A percentile compares a stretch with the other conserved stretches of the same genome.
Conservation (phyloP, 257 asterid genomes). For the Catharanthus roseus region DNA sequence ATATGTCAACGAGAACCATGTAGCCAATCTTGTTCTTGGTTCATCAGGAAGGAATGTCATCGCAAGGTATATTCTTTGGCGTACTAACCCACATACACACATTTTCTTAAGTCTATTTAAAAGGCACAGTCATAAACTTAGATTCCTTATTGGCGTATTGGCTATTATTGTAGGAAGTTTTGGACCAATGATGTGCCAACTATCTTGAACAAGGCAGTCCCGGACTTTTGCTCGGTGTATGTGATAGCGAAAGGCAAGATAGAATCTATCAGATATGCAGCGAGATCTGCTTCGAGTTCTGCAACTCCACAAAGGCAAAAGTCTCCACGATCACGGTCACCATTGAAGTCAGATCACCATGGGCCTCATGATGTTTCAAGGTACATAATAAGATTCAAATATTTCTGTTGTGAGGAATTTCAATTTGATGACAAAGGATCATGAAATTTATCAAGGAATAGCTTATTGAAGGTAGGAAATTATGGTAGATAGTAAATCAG, state of each 20-base stretch:
- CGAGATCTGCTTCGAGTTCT: conserved; percentile 18
- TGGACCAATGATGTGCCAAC: conserved; percentile 61
- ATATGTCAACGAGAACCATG: conserved; percentile 38
- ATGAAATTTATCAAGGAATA: neutral
- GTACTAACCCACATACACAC: neutral
- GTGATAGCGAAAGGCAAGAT: conserved; percentile 57
- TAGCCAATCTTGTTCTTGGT: conserved; percentile 62
- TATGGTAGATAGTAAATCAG: neutral
- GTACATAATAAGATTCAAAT: conserved; percentile 18
- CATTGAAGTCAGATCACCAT: conserved; percentile 18
- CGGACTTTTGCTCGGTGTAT: conserved; percentile 66
- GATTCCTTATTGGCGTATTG: neutral
- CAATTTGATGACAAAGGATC: neutral
- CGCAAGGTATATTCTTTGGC: conserved; percentile 28
- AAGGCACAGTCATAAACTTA: neutral
- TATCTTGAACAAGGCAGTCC: conserved; percentile 60
- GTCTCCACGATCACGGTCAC: conserved; percentile 18
- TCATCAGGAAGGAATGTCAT: conserved; percentile 41
- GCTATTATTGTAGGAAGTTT: conserved; percentile 33
- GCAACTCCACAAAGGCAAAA: conserved; percentile 22
- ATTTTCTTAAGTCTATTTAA: neutral
- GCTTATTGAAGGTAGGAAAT: neutral
- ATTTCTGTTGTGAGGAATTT: neutral
- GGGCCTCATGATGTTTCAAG: conserved; percentile 35
- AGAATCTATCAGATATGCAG: conserved; percentile 59